Percentiles rank a stretch among this genome's conserved stretches.
These are phyloP conservation scores for Colletotrichum euphorbiae DNA, from an alignment of 2,329 filamentous ascomycete genomes.

Conservation along the genomic window DNA sequence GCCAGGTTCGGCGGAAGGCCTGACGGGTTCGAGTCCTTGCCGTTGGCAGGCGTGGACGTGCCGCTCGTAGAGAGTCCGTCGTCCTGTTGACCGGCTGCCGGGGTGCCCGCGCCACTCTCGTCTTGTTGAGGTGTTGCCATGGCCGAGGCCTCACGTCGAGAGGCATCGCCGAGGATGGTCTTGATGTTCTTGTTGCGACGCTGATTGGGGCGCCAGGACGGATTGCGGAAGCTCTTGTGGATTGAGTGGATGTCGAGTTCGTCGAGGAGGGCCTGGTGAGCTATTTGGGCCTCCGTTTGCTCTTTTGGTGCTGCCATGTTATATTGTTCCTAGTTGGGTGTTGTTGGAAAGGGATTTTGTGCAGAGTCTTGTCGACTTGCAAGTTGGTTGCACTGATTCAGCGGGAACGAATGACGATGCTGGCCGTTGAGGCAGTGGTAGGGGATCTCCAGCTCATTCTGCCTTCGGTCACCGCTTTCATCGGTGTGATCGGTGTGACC, in stretches of 20 bases:
- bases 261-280: slow-evolving; percentile 88
- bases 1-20: slow-evolving; percentile 76
- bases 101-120: slow-evolving; percentile 83
- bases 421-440: slow-evolving; percentile 18
- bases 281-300: slow-evolving; percentile 78
- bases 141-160: slow-evolving; percentile 83
- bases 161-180: slow-evolving; percentile 90
- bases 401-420: not conserved
- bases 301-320: slow-evolving; percentile 74
- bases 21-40: slow-evolving; percentile 47
- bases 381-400: not conserved
- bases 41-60: slow-evolving; percentile 66
- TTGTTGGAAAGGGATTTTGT: not conserved
- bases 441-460: slow-evolving; percentile 31
- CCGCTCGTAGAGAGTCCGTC: slow-evolving; percentile 68
- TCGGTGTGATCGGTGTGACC: slow-evolving; percentile 29
- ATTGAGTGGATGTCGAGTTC: slow-evolving; percentile 89
- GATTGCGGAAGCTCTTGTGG: slow-evolving; percentile 90
- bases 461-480: slow-evolving; percentile 32
- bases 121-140: slow-evolving; percentile 79
- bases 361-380: not conserved
- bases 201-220: slow-evolving; percentile 90
- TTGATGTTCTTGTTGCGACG: slow-evolving; percentile 99
- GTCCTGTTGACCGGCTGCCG: slow-evolving; percentile 49
- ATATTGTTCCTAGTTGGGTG: slow-evolving; percentile 56